A percentile compares a stretch with the other conserved stretches of the same genome.
These are phyloP conservation scores for Mimosa pudica DNA, from an alignment of 306 rosid species.

Conservation along the genomic window DNA sequence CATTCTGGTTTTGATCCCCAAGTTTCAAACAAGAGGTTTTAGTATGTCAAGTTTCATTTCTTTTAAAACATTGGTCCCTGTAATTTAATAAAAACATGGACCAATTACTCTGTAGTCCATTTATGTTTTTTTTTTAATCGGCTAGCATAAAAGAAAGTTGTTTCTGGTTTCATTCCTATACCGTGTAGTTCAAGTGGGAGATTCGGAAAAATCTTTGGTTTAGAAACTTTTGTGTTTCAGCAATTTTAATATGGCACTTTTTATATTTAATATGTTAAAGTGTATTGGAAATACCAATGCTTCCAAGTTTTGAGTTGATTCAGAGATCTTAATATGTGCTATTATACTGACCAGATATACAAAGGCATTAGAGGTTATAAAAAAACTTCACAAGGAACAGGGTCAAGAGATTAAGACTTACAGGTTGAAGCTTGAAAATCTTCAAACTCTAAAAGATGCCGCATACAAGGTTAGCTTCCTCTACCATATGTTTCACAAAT, in stretches of 20 bases:
- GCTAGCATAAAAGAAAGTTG: neutral
- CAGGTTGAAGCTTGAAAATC: constrained; percentile 86
- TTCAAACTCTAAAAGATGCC: constrained; percentile 84
- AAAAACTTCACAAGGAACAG: constrained; percentile 91
- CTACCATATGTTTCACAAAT: constrained; percentile 1
- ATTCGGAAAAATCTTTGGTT: neutral
- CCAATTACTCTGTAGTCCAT: neutral
- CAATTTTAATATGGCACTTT: constrained; percentile 19
- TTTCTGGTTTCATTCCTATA: neutral
- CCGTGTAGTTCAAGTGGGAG: neutral
- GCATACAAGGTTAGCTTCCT: constrained; percentile 71
- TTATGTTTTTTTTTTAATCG: neutral
- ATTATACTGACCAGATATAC: constrained; percentile 64
- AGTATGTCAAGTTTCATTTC: too few relatives aligned
- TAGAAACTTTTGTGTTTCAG: constrained; percentile 22
- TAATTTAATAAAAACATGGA: too few relatives aligned
- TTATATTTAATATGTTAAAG: constrained; percentile 9
- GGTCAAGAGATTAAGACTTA: constrained; percentile 87
- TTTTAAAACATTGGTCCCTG: too few relatives aligned
- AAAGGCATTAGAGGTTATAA: constrained; percentile 91
- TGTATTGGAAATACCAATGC: constrained; percentile 18
- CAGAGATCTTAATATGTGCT: neutral
- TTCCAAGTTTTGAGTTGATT: constrained; percentile 26
- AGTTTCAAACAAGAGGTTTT: too few relatives aligned
- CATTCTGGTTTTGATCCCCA: too few relatives aligned